Evolutionary conservation across 2,329 filamentous ascomycete genomes (phyloP), one percentile per base, ranked within the genome.

Genomic region (Fusarium guadeloupense): DNA sequence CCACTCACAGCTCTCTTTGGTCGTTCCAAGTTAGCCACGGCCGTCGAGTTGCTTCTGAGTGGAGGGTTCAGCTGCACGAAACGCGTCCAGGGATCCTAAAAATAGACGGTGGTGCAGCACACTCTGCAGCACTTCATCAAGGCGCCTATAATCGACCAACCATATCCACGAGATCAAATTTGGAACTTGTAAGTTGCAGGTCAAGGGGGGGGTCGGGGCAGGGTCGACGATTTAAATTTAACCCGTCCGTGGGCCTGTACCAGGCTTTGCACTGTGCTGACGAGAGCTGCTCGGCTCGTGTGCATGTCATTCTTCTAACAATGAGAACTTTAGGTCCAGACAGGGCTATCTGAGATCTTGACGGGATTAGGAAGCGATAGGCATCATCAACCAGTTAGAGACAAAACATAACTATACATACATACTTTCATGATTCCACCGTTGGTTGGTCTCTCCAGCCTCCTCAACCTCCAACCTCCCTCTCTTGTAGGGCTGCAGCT

Each of bases 131-230:
- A 66, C 62, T 35, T 34, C 30, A 8, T 21, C 63, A 68, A 59
- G 66, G 73, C 73, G 73, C 70, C 68, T 72, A 74, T 41, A 20
- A 21, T 34, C 7, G 46, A 34, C 73, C 73, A 75, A 75, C 75
- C 67, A 75, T 9, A 23, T 40, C 5, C 5, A 41, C 14, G 26
- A 20, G 19, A 41, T 54, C 59, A 69, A 68, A 71, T 71, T 70
- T 73, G 69, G 64, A 57, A 59, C 54, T 63, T 48, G 47, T 41
- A 42, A 58, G 49, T 62, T 61, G 50, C 54, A 60, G 64, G 58
- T 56, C 48, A 51, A 30, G 40, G 23, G 38, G 38, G 17, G 13
- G 13, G 28, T 52, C 45, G 43, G 49, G 30, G 31, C 52, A 55
- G 39, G 37, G 66, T 54, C 52, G 47, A 64, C 53, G 62, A 45